These are phyloP conservation scores for Ilyonectria sp. DNA, from an alignment of 2,329 filamentous ascomycete species.

Conservation along the genomic window DNA sequence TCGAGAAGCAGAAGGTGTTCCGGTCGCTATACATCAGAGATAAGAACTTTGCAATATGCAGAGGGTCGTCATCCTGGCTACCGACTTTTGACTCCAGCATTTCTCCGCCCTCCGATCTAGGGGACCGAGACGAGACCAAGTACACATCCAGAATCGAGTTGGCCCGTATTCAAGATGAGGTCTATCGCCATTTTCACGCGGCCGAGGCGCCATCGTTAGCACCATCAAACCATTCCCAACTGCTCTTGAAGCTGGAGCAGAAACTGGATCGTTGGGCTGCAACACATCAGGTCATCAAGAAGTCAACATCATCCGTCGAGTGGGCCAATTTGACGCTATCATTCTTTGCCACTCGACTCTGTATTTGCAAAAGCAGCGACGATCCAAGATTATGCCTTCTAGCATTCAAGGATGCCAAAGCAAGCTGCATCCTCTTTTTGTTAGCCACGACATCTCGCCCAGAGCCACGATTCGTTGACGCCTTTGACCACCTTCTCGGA, in stretches of 20 bases:
- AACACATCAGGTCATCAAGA: conserved; percentile 35
- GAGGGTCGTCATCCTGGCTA: conserved; percentile 41
- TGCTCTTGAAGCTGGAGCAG: conserved; percentile 34
- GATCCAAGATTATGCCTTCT: conserved; percentile 20
- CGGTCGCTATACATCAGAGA: conserved; percentile 46
- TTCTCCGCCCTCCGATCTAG: background rate
- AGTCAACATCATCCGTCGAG: conserved; percentile 21
- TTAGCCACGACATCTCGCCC: conserved; percentile 38
- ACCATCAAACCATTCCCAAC: conserved; percentile 19
- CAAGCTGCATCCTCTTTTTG: conserved; percentile 44
- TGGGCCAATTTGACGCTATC: conserved; percentile 35
- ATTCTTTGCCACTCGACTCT: conserved; percentile 44
- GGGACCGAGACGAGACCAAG: conserved; percentile 23
- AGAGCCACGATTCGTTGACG: conserved; percentile 30
- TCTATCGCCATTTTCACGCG: conserved; percentile 38
- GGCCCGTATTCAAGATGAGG: conserved; percentile 43
- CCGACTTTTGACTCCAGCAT: conserved; percentile 37
- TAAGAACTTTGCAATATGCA: conserved; percentile 42
- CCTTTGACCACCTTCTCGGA: conserved; percentile 36
- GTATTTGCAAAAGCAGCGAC: conserved; percentile 28
- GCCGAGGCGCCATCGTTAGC: conserved; percentile 29
- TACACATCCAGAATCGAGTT: conserved; percentile 41
- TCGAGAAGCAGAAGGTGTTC: conserved; percentile 44
- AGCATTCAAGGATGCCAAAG: conserved; percentile 39
- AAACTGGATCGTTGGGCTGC: conserved; percentile 44